phyloP scores from a whole-genome alignment of 352 stramenopile genomes.

The Halophytophthora batemanensis region DNA sequence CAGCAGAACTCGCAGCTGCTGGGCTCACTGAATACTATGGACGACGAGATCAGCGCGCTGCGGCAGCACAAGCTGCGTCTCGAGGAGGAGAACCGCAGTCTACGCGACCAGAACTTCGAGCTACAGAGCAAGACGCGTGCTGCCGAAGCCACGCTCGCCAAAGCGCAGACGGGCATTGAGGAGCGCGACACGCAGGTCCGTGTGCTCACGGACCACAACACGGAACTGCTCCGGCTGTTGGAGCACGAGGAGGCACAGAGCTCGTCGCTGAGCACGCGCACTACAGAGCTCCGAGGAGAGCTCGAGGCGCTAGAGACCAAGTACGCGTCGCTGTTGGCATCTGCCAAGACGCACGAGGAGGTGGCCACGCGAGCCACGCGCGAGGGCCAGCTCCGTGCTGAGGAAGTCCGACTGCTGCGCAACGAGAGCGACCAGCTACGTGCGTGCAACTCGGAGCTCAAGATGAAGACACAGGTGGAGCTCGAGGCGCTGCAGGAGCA shows the following conservation, averaged over 20 bases:
- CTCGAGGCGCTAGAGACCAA: constrained; percentile 86
- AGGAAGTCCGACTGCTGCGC: constrained; percentile 92
- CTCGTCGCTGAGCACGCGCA: constrained; percentile 55
- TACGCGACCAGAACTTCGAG: constrained; percentile 93
- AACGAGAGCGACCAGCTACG: constrained; percentile 91
- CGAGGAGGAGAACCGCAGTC: constrained; percentile 90
- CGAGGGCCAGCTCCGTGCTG: constrained; percentile 91
- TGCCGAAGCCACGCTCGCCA: constrained; percentile 80
- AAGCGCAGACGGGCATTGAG: constrained; percentile 73
- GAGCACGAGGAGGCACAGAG: constrained; percentile 93
- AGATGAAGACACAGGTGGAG: constrained; percentile 95
- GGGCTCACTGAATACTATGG: constrained; percentile 82
- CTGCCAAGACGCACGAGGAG: constrained; percentile 92
- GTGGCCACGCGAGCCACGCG: constrained; percentile 83
- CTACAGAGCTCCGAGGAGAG: constrained; percentile 57
- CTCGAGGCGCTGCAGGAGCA: constrained; percentile 95
- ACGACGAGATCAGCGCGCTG: constrained; percentile 68
- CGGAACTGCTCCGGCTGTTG: constrained; percentile 92
- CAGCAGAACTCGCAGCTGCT: constrained; percentile 91
- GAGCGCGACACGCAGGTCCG: constrained; percentile 93
- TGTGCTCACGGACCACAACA: constrained; percentile 95
- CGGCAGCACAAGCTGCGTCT: constrained; percentile 63
- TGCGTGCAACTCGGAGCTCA: constrained; percentile 90
- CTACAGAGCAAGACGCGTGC: constrained; percentile 86
- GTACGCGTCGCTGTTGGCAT: constrained; percentile 88